A percentile compares a stretch with the other conserved stretches of the same genome.
Evolutionary conservation across 2,329 filamentous ascomycete genomes (phyloP).

Genomic region (Clonostachys rosea): DNA sequence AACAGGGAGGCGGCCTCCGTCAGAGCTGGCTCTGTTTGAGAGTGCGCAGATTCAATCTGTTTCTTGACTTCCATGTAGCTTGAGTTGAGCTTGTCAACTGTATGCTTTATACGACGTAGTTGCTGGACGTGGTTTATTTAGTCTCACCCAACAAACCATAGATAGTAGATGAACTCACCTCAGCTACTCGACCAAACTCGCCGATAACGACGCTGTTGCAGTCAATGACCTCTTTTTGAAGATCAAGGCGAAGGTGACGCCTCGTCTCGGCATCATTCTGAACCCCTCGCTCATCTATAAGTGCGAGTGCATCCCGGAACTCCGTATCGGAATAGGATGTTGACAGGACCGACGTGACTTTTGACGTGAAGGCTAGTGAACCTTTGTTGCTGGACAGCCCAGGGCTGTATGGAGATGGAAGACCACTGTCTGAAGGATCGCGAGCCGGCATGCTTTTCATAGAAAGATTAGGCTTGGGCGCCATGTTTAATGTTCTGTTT

Average conservation of each 20-base stretch:
- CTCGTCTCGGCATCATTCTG: conserved; percentile 74
- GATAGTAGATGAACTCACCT: conserved; percentile 48
- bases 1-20: conserved; percentile 74
- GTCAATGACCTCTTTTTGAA: conserved; percentile 89
- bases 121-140: conserved; percentile 50
- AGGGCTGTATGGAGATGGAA: conserved; percentile 77
- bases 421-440: conserved; percentile 32
- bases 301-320: conserved; percentile 76
- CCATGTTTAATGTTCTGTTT: conserved; percentile 3
- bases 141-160: conserved; percentile 5
- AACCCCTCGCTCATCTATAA: conserved; percentile 69
- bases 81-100: conserved; percentile 72
- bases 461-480: conserved; percentile 4
- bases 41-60: conserved; percentile 71
- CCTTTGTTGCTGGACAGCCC: conserved; percentile 51
- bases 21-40: conserved; percentile 69
- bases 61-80: conserved; percentile 77
- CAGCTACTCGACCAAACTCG: conserved; percentile 85
- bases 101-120: conserved; percentile 77
- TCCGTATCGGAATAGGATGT: conserved; percentile 90
- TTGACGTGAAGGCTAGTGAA: conserved; percentile 68
- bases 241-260: conserved; percentile 72
- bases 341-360: conserved; percentile 81
- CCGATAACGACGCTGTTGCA: conserved; percentile 85
- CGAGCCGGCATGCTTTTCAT: conserved; percentile 9